A percentile compares a stretch with the other conserved stretches of the same genome.
These are phyloP conservation scores for Pseudotsuga menziesii DNA, from an alignment of 75 land plant genomes.

Conservation along the genomic window DNA sequence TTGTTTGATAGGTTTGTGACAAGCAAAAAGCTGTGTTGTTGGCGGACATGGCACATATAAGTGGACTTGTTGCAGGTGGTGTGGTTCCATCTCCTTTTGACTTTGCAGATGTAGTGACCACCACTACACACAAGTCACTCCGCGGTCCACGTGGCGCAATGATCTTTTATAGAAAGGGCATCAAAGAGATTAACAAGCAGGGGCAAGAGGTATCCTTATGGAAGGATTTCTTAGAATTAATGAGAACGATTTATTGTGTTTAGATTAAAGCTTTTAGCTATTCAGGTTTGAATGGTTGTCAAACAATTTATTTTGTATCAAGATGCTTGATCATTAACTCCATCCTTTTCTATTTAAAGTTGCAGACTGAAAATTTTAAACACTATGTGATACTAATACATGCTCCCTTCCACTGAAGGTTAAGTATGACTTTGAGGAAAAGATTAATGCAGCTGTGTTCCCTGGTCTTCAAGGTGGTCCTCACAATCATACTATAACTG, in stretches of 20 bases:
- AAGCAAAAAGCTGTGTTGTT: constrained; percentile 32
- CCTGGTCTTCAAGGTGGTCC: constrained; percentile 44
- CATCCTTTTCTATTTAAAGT: not conserved
- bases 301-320: not conserved
- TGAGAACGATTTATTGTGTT: not conserved
- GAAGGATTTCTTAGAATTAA: not conserved
- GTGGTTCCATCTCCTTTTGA: constrained; percentile 30
- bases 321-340: not conserved
- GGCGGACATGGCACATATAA: constrained; percentile 46
- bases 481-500: constrained; percentile 44
- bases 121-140: constrained; percentile 37
- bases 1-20: constrained; percentile 28
- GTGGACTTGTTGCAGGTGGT: constrained; percentile 36
- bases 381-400: not conserved
- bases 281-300: not conserved
- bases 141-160: constrained; percentile 35
- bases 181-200: constrained; percentile 24
- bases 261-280: not conserved
- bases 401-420: constrained; percentile 20
- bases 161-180: constrained; percentile 36
- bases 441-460: constrained; percentile 46
- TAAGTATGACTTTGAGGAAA: constrained; percentile 49
- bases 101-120: constrained; percentile 33
- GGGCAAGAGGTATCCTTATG: constrained; percentile 19
- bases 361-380: not conserved